Percentiles rank a stretch among this genome's conserved stretches.
Evolutionary conservation across 768 basidiomycete genomes (phyloP).

Genomic region (Lentinus brumalis): DNA sequence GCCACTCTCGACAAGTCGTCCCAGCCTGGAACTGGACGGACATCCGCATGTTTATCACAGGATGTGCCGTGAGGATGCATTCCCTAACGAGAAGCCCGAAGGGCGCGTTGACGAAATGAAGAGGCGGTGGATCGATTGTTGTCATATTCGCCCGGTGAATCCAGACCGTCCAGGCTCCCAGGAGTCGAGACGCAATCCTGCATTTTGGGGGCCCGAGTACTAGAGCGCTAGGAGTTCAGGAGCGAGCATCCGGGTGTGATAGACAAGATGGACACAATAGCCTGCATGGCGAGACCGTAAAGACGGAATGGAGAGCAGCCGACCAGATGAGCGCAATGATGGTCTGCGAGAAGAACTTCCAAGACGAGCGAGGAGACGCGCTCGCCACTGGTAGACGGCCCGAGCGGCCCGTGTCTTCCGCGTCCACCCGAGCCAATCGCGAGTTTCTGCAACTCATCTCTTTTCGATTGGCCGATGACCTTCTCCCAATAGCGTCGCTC

Average conservation of each 20-base stretch:
- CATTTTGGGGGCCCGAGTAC: not conserved
- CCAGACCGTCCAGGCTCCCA: not conserved
- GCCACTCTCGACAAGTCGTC: too few species aligned
- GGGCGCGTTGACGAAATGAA: not conserved
- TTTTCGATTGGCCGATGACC: not conserved
- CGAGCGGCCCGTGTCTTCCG: not conserved
- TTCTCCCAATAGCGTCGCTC: not conserved
- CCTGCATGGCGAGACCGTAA: not conserved
- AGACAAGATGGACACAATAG: not conserved
- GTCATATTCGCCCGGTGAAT: not conserved
- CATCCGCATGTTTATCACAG: not conserved
- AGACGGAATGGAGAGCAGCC: not conserved
- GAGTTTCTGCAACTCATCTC: not conserved
- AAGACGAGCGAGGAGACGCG: not conserved
- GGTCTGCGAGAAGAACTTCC: not conserved
- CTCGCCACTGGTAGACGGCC: not conserved
- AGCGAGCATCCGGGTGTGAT: not conserved
- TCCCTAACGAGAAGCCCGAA: not conserved
- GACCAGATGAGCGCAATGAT: too few species aligned
- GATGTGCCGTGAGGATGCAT: not conserved
- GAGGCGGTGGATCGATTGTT: not conserved
- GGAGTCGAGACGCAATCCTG: not conserved
- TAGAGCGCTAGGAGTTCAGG: slow-evolving; percentile 3
- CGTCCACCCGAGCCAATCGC: not conserved
- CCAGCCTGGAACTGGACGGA: not conserved